Percentiles rank a stretch among this genome's conserved stretches.
These are phyloP conservation scores for Nicotiana sylvestris DNA, from an alignment of 257 asterid species.

Conservation along the genomic window DNA sequence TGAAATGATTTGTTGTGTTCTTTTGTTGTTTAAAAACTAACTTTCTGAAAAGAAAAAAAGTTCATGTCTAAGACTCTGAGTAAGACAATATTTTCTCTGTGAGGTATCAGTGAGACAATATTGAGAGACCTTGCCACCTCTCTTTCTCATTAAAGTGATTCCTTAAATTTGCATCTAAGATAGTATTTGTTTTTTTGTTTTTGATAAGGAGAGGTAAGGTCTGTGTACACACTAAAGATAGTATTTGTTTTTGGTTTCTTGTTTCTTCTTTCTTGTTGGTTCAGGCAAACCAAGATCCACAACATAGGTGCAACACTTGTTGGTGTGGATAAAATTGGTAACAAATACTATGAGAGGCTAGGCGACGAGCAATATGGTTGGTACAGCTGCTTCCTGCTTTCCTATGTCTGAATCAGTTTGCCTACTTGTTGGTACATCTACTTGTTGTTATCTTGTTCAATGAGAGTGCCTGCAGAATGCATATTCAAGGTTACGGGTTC, in stretches of 20 bases:
- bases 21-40: no score
- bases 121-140: neutral
- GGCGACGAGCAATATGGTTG: constrained; percentile 86
- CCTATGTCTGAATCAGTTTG: neutral
- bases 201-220: no score
- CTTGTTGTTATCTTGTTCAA: neutral
- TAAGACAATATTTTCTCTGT: neutral
- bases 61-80: neutral
- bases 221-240: neutral
- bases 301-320: constrained; percentile 84
- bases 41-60: no score
- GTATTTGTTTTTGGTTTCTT: neutral
- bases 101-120: neutral
- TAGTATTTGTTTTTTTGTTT: neutral
- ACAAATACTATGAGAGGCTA: constrained; percentile 81
- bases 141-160: neutral
- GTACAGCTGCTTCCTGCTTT: constrained; percentile 21
- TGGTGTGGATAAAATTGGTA: constrained; percentile 93
- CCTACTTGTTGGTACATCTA: neutral
- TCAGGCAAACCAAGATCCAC: constrained; percentile 92
- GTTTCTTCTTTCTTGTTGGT: constrained; percentile 4
- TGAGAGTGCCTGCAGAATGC: neutral
- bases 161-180: constrained; percentile 7
- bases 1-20: no score
- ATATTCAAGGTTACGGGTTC: neutral